Evolutionary conservation across 2,329 filamentous ascomycete genomes (phyloP).

Genomic region (Sporothrix globosa): DNA sequence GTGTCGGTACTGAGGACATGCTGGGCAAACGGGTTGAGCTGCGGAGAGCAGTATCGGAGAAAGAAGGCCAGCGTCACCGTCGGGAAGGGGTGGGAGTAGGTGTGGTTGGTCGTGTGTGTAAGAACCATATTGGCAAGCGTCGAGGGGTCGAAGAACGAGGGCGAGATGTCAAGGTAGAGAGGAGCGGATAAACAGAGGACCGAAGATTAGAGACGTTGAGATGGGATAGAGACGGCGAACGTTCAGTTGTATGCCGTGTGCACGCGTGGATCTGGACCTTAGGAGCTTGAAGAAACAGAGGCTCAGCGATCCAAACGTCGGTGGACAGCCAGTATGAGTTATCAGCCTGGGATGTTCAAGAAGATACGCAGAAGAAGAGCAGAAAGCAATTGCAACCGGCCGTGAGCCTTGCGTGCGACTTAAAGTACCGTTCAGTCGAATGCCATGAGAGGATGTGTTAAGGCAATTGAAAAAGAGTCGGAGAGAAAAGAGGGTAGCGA

Average conservation of each 20-base stretch:
- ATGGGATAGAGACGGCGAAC: not conserved
- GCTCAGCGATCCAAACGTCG: conserved; percentile 32
- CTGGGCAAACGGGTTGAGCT: conserved; percentile 75
- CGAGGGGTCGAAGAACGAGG: not conserved
- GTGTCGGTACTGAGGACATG: conserved; percentile 85
- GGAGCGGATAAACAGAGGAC: not conserved
- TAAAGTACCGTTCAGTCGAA: conserved; percentile 18
- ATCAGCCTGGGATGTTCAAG: not conserved
- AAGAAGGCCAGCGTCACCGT: conserved; percentile 88
- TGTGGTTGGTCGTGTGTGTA: conserved; percentile 68
- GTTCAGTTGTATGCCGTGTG: not conserved
- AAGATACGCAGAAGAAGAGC: not conserved
- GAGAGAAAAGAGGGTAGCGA: conserved; percentile 11
- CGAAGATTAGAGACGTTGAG: not conserved
- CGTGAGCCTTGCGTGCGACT: not conserved
- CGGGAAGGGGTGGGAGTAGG: conserved; percentile 79
- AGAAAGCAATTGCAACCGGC: conserved; percentile 4
- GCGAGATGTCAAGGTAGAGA: not conserved
- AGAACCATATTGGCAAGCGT: conserved; percentile 57
- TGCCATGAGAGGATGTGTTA: conserved; percentile 1
- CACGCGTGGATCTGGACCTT: conserved; percentile 21
- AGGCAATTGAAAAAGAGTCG: not conserved
- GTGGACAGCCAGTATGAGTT: not conserved
- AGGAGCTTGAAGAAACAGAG: conserved; percentile 35
- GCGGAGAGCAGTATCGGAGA: conserved; percentile 74